Evolutionary conservation across 495 filamentous ascomycete species (phyloP).

Genomic region (Penicillium chermesinum): DNA sequence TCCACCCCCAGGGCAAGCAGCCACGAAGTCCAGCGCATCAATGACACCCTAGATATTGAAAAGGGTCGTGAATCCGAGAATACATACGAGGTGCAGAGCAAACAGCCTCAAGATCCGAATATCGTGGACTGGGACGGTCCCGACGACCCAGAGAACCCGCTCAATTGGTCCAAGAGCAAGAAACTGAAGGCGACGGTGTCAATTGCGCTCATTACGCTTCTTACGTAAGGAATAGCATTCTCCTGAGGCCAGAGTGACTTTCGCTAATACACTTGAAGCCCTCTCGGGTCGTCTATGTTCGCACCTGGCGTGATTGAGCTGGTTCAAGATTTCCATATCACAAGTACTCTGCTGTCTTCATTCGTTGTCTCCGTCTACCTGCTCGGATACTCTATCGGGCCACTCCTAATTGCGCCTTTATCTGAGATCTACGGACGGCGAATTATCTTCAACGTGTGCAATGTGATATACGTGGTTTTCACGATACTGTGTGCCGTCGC

Average conservation of each 20-base stretch:
- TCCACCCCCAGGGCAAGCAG: background rate
- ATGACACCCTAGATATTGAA: background rate
- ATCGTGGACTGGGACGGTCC: conserved; percentile 49
- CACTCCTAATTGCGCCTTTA: conserved; percentile 38
- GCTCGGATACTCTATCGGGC: conserved; percentile 33
- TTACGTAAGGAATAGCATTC: conserved; percentile 41
- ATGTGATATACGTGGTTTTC: conserved; percentile 40
- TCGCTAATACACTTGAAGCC: conserved; percentile 16
- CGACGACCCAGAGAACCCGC: conserved; percentile 53
- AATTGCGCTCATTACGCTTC: conserved; percentile 49
- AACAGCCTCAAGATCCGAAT: conserved; percentile 6
- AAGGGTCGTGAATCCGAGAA: background rate
- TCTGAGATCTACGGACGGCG: conserved; percentile 43
- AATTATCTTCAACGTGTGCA: conserved; percentile 35
- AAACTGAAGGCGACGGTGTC: conserved; percentile 40
- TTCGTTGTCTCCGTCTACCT: conserved; percentile 42
- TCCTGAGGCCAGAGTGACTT: background rate
- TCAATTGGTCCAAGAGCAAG: conserved; percentile 54
- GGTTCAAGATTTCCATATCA: conserved; percentile 48
- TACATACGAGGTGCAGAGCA: background rate
- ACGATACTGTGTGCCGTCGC: conserved; percentile 43
- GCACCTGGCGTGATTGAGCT: conserved; percentile 53
- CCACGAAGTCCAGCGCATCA: background rate
- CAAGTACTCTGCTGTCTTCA: conserved; percentile 23
- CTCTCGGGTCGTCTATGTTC: conserved; percentile 60